Evolutionary conservation across 2,329 filamentous ascomycete genomes (phyloP), one percentile per base, ranked within the genome.

Genomic region (Fusarium subglutinans): DNA sequence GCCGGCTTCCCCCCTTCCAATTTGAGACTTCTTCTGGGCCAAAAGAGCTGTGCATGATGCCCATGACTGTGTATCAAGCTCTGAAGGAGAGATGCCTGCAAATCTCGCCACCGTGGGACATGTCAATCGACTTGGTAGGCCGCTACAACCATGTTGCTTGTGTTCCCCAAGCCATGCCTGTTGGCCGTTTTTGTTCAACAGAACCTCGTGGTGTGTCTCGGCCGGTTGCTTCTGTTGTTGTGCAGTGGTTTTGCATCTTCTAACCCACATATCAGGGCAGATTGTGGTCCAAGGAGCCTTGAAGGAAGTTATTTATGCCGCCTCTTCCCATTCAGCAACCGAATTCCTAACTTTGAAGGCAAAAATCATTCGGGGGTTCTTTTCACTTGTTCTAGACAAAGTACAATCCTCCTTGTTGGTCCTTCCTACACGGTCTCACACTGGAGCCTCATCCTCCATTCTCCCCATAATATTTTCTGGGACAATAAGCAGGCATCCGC

Each of bases 361-460:
- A 11, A 17, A 43, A 43, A 38, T 64, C 45, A 28, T 43, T n/a
- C 20, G 11, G 24, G 24, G 30, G 20, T 47, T 35, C 43, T 54
- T 66, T 43, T 38, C 56, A 40, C 30, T 65, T 63, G 45, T 60
- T 55, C 57, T 69, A 64, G 40, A 48, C 28, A 47, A 51, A 57
- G 47, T 41, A 41, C 17, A 59, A 67, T 30, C 28, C 28, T 51
- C 37, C 43, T 24, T 44, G 40, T 50, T 35, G 22, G n/a, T 38
- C 64, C 26, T 76, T 69, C 59, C 69, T 45, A 61, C 67, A 60
- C 35, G 48, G 47, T 58, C 72, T 71, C 66, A 73, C 62, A 69
- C 63, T 65, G 76, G 72, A 76, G 70, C 63, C 64, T 72, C 72
- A 62, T 47, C 41, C 54, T 58, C 58, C 62, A 51, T 48, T 57